Conservation (phyloP, 495 filamentous ascomycete species). For the Cercophora sp. region DNA sequence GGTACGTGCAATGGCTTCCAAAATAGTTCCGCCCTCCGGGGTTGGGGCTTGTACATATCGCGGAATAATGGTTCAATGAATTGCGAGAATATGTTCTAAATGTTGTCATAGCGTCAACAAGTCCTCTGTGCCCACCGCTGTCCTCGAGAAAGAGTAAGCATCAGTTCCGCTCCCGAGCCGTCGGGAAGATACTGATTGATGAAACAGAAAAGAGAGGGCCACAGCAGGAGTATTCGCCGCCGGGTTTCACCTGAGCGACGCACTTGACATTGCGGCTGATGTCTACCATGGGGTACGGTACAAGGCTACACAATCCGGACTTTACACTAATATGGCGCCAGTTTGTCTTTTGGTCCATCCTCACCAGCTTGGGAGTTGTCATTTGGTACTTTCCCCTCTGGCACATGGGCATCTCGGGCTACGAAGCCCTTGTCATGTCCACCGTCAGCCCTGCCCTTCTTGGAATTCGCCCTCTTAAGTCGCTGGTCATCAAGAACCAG, state of each 20-base stretch:
- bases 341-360: conserved; percentile 94
- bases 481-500: conserved; percentile 62
- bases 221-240: conserved; percentile 65
- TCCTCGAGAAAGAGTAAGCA: conserved; percentile 83
- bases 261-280: conserved; percentile 80
- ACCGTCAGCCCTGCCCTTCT: conserved; percentile 84
- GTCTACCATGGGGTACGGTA: conserved; percentile 89
- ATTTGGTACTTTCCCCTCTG: conserved; percentile 99
- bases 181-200: conserved; percentile 2
- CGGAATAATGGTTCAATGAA: conserved; percentile 33
- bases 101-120: conserved; percentile 44
- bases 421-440: conserved; percentile 81
- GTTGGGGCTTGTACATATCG: conserved; percentile 24
- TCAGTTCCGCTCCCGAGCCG: not conserved
- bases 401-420: conserved; percentile 99
- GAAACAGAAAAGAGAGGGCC: conserved; percentile 68
- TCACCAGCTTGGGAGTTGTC: conserved; percentile 80
- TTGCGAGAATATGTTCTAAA: conserved; percentile 41
- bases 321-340: conserved; percentile 30
- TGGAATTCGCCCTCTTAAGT: conserved; percentile 62
- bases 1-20: conserved; percentile 99
- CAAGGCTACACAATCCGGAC: no score
- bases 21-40: conserved; percentile 48
- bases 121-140: conserved; percentile 62
- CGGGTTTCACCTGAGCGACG: conserved; percentile 67